A percentile compares a stretch with the other conserved stretches of the same genome.
Conservation (phyloP, 1,284 basidiomycete species). For the Grifola frondosa region DNA sequence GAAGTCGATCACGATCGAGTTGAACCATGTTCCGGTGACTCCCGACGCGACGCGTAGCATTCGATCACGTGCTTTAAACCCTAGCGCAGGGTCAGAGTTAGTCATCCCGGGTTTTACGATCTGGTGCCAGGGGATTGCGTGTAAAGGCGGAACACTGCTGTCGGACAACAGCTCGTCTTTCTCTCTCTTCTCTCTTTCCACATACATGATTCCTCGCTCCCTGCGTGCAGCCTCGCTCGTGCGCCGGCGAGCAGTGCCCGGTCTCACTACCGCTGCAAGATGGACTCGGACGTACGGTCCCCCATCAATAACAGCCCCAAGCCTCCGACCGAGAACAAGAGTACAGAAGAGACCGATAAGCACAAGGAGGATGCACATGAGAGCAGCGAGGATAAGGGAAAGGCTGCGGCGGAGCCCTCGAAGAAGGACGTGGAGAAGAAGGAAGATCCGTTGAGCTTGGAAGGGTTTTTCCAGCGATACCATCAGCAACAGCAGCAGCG, state of each 20-base stretch:
- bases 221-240: slow-evolving; percentile 39
- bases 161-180: slow-evolving; percentile 10
- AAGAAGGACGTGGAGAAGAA: slow-evolving; percentile 29
- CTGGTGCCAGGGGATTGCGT: slow-evolving; percentile 12
- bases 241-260: slow-evolving; percentile 33
- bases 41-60: slow-evolving; percentile 5
- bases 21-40: neutral
- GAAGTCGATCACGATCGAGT: neutral
- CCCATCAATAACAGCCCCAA: slow-evolving; percentile 34
- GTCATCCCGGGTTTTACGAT: slow-evolving; percentile 16
- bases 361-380: slow-evolving; percentile 24
- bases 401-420: slow-evolving; percentile 33
- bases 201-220: slow-evolving; percentile 43
- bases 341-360: slow-evolving; percentile 30
- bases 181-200: slow-evolving; percentile 10
- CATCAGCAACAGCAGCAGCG: slow-evolving; percentile 50
- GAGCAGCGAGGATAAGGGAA: slow-evolving; percentile 39
- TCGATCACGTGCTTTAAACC: slow-evolving; percentile 20
- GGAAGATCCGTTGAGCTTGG: slow-evolving; percentile 54
- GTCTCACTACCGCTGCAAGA: slow-evolving; percentile 30
- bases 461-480: slow-evolving; percentile 79
- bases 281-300: slow-evolving; percentile 42
- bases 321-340: slow-evolving; percentile 26
- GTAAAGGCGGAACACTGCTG: slow-evolving; percentile 11
- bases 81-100: slow-evolving; percentile 23